phyloP scores from a whole-genome alignment of 2,329 filamentous ascomycete genomes.

The Aschersonia sp. region DNA sequence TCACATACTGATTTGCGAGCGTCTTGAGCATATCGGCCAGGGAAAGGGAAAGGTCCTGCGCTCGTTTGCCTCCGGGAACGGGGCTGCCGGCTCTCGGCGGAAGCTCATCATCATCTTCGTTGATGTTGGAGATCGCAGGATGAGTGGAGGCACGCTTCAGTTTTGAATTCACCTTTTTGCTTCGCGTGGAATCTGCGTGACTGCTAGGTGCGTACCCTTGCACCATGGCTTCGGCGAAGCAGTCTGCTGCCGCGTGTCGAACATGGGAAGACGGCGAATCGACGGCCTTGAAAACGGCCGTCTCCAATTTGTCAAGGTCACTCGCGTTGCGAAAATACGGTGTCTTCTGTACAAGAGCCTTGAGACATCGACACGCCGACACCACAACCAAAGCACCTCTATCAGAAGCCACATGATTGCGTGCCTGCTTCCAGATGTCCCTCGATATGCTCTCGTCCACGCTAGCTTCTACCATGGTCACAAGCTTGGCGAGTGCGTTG shows the following conservation, averaged over 20 bases:
- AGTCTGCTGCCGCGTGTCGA: slow-evolving; percentile 74
- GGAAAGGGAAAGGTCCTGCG: slow-evolving; percentile 57
- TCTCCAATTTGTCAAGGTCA: slow-evolving; percentile 83
- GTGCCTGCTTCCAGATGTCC: slow-evolving; percentile 85
- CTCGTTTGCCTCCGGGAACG: slow-evolving; percentile 48
- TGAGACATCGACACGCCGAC: slow-evolving; percentile 65
- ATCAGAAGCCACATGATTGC: slow-evolving; percentile 61
- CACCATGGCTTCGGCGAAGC: slow-evolving; percentile 68
- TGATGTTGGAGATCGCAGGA: slow-evolving; percentile 30
- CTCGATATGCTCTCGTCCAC: slow-evolving; percentile 75
- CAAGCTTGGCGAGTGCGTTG: slow-evolving; percentile 58
- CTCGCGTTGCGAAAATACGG: slow-evolving; percentile 73
- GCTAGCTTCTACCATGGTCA: slow-evolving; percentile 58
- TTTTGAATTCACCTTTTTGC: slow-evolving; percentile 56
- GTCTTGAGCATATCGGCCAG: slow-evolving; percentile 66
- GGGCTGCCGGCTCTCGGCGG: slow-evolving; percentile 57
- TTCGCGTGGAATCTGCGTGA: slow-evolving; percentile 38
- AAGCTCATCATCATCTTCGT: slow-evolving; percentile 59
- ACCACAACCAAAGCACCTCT: slow-evolving; percentile 72
- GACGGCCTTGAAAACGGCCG: slow-evolving; percentile 69
- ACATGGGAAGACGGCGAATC: slow-evolving; percentile 64
- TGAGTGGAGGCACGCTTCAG: slow-evolving; percentile 45
- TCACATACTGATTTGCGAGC: slow-evolving; percentile 68
- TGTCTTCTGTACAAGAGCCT: slow-evolving; percentile 56
- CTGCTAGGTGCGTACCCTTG: slow-evolving; percentile 50